Evolutionary conservation across 495 filamentous ascomycete species (phyloP), one percentile per base, ranked within the genome.

Genomic region (Durotheca rogersii): DNA sequence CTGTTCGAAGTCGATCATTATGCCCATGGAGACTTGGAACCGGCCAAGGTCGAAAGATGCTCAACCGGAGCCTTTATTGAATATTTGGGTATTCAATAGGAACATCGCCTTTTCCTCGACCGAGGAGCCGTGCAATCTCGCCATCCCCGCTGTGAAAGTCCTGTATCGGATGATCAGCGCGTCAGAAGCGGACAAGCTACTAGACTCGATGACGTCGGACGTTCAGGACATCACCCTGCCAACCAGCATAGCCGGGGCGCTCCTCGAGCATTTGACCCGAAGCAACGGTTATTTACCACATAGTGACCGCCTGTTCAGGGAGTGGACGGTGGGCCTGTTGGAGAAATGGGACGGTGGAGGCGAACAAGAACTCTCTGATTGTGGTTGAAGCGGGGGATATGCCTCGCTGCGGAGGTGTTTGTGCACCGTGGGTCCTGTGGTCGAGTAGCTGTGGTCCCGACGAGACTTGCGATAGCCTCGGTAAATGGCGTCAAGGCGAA

Each of bases 41-140:
- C 45, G 65, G 53, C 41, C 56, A 61, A 11, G 31, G 37, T 10
- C 52, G 42, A 2, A 31, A 48, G 18, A 21, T 47, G 16, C 52
- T 41, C 15, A 51, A 50, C 4, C 51, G 35, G 32, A 45, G 51
- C 15, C 51, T 32, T 15, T 72, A 17, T 56, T 76, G 21, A 68
- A 80, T 36, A 49, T 80, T 7, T 91, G 88, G 88, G 74, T 87
- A 7, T 85, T 91, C 53, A 89, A 85, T 47, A 77, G 79, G 14
- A 76, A 85, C 53, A 76, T 90, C 17, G 68, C 73, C 6, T 91
- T 86, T 54, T 80, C 75, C 12, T 76, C 79, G 0, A 71, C 67
- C 21, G 53, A 67, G 18, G 70, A 72, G 38, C 67, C n/a, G n/a
- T n/a, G 72, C n/a, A 45, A 23, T 2, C 56, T 59, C 12, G 60